phyloP scores from a whole-genome alignment of 495 filamentous ascomycete species.

The Xylaria intraflava region DNA sequence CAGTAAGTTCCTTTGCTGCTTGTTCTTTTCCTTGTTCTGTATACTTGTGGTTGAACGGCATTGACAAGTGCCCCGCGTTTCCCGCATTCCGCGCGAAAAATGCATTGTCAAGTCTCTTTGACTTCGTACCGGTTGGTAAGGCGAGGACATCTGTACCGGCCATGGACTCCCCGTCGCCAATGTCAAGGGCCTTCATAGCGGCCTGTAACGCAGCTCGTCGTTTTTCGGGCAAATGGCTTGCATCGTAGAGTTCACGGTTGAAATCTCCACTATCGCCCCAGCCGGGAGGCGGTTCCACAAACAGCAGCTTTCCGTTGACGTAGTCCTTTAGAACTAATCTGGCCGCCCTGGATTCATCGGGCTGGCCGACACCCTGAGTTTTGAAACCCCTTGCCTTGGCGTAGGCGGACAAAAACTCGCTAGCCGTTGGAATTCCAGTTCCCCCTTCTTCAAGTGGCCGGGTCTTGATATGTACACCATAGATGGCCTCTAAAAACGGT shows the following conservation, averaged over 20 bases:
- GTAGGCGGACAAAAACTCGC: constrained; percentile 81
- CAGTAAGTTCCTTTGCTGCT: constrained; percentile 57
- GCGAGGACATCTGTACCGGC: constrained; percentile 41
- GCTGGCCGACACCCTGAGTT: constrained; percentile 78
- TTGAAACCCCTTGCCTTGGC: constrained; percentile 83
- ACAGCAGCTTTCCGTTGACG: constrained; percentile 90
- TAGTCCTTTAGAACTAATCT: constrained; percentile 94
- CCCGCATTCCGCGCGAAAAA: constrained; percentile 71
- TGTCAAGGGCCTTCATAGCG: constrained; percentile 35
- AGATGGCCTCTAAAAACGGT: constrained; percentile 80
- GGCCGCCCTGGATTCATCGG: constrained; percentile 88
- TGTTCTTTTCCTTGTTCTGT: constrained; percentile 62
- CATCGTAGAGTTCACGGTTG: constrained; percentile 83
- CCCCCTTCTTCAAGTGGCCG: constrained; percentile 89
- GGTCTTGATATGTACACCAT: constrained; percentile 81
- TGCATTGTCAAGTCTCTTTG: constrained; percentile 66
- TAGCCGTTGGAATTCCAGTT: constrained; percentile 78
- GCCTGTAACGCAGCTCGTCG: constrained; percentile 55
- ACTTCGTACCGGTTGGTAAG: constrained; percentile 56
- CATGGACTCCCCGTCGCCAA: constrained; percentile 36
- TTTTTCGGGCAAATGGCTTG: constrained; percentile 67
- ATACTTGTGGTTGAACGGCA: constrained; percentile 83
- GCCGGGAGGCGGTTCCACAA: constrained; percentile 79
- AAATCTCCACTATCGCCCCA: constrained; percentile 67
- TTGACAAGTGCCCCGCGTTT: constrained; percentile 58